Base-by-base conservation (phyloP, 768 basidiomycete species). In the Boletales sp. region DNA sequence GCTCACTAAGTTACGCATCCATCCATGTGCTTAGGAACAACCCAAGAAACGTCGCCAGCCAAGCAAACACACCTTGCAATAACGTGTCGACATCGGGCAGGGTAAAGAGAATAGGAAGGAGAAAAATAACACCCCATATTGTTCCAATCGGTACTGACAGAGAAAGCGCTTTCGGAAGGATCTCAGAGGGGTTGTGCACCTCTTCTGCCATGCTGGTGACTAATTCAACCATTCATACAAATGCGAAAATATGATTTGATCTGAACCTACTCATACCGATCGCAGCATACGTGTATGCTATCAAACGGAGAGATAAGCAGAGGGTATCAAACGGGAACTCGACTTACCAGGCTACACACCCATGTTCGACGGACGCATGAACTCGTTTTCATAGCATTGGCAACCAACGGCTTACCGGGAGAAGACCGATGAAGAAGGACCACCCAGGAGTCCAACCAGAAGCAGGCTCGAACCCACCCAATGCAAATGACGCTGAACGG, bases 131-230 rank as follows among this genome's bases (percentile, higher is more conserved):
- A 0, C 83, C 84, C 18, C 64, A 66, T 10, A 82, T 55, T 21
- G 76, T 65, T 8, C 78, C 74, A 43, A 81, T 80, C 0, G 80
- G 80, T 31, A 82, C 67, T 1, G 77, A 78, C 69, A 74, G 75
- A 10, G 73, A 68, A 24, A 86, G 74, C 1, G 83, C 83, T 38
- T 66, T 66, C 0, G 83, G 83, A 10, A 85, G 73, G 46, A 82
- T 73, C 11, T 70, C 55, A 2, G 76, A 69, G 0, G 83, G 84
- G 45, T 82, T 71, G 43, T 77, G 76, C 1, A 84, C 83, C 63
- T 86, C 84, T 60, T 85, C 84, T 3, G 82, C 79, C 79, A 86
- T 80, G 53, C 79, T 82, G 14, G 82, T 72, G 35, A 84, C 80
- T 82, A 43, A 31, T 18, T 3, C 47, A 40, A 41, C 24, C 2